Percentiles rank a stretch among this genome's conserved stretches.
Conservation (phyloP, 1,139 yeast genomes). For the Candida neerlandica region DNA sequence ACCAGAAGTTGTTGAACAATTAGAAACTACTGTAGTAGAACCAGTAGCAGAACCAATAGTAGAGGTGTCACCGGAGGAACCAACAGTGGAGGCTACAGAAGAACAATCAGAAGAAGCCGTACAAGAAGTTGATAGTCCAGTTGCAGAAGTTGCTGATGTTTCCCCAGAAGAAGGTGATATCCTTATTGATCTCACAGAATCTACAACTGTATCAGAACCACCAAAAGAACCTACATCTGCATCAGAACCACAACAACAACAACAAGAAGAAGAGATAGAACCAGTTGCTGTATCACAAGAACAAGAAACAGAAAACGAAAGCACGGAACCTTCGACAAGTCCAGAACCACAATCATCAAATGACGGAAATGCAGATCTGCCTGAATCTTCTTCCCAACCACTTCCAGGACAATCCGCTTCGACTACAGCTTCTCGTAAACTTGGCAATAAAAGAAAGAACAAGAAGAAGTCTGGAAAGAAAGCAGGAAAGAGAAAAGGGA, state of each 20-base stretch:
- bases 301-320: background rate
- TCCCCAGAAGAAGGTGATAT: background rate
- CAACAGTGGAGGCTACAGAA: background rate
- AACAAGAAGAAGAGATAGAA: background rate
- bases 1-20: background rate
- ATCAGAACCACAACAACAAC: background rate
- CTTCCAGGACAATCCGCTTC: background rate
- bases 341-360: constrained; percentile 4
- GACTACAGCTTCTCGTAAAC: background rate
- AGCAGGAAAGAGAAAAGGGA: constrained; percentile 20
- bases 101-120: background rate
- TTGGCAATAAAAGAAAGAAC: constrained; percentile 12
- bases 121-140: background rate
- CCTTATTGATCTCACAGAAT: background rate
- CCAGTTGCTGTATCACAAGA: background rate
- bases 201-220: background rate
- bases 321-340: constrained; percentile 6
- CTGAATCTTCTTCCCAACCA: background rate
- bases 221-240: background rate
- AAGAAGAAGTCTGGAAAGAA: constrained; percentile 19
- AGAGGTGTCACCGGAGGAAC: background rate
- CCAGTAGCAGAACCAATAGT: constrained; percentile 1
- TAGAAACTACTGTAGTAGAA: background rate
- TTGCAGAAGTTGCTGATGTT: background rate
- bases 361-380: background rate